Evolutionary conservation across 108 stramenopile genomes (phyloP), one percentile per base, ranked within the genome.

Genomic region (Poteriospumella lacustris): DNA sequence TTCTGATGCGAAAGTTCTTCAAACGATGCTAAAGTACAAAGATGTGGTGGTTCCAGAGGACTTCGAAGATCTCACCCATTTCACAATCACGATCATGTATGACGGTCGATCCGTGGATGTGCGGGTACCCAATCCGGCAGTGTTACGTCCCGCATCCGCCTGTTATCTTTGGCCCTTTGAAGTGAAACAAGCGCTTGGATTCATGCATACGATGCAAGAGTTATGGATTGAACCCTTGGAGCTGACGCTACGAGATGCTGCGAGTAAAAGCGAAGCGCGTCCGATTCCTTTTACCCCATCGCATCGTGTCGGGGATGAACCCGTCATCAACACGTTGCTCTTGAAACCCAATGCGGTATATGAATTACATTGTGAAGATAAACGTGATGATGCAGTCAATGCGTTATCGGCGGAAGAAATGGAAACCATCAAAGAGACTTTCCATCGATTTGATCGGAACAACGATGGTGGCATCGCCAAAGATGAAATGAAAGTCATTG

Each of bases 281-380:
- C 70, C 70, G 26, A 38, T 73, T 3, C 36, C 26, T 56, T 73
- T 73, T 73, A 39, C 26, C 28, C 5, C 12, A 12, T 34, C 12
- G 38, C 5, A 9, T 52, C 5, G 70, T 28, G 31, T 42, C 3
- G 36, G 36, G 26, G 70, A 34, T 33, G 3, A 9, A 52, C 12
- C 5, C 26, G 41, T 56, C 41, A 73, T 73, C 31, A 5, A 5
- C 36, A 33, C 42, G 3, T 3, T 5, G 5, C 41, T 12, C 38
- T 56, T 73, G 42, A 38, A 38, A 38, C 3, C 5, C 12, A 12
- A 38, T 33, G 29, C 5, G 38, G 28, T 3, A 26, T 73, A 38
- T 5, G 70, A 73, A 29, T 24, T 73, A 42, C 12, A 52, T 34
- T 73, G 70, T 73, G 70, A 73, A 56, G 70, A 73, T 56, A 38